These are phyloP conservation scores for Pholiota microspora DNA, from an alignment of 768 basidiomycete species.

Conservation along the genomic window DNA sequence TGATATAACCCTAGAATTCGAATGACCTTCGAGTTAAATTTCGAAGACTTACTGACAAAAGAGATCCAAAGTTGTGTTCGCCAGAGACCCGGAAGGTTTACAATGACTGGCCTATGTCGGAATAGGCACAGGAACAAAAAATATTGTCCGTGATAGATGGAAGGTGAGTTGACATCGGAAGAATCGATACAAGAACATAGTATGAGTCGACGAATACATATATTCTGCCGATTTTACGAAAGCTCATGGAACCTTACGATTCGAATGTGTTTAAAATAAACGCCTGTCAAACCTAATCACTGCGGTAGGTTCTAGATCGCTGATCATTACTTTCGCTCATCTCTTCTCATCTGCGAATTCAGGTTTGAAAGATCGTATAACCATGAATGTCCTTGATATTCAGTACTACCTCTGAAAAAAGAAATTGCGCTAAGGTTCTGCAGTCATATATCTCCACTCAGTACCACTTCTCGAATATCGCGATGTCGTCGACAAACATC, in stretches of 20 bases:
- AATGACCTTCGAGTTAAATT: too few relatives aligned
- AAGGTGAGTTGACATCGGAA: neutral
- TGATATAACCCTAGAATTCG: too few relatives aligned
- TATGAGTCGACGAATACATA: neutral
- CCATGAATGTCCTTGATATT: neutral
- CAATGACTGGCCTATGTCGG: neutral
- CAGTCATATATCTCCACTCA: too few relatives aligned
- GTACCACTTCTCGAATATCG: conserved; percentile 4
- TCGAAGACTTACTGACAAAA: neutral
- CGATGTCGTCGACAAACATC: conserved; percentile 1
- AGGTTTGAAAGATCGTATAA: neutral
- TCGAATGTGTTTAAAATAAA: neutral
- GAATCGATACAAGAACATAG: neutral
- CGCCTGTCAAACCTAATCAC: neutral
- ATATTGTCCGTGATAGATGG: neutral
- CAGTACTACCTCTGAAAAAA: neutral
- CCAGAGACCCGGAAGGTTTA: neutral
- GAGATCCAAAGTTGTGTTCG: neutral
- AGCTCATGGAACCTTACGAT: neutral
- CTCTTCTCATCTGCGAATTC: too few relatives aligned
- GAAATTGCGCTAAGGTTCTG: too few relatives aligned
- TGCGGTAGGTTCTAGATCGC: neutral
- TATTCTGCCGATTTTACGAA: neutral
- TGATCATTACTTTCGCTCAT: too few relatives aligned
- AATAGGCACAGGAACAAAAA: neutral